Evolutionary conservation across 2,329 filamentous ascomycete species (phyloP).

Genomic region (Meredithiella fracta): DNA sequence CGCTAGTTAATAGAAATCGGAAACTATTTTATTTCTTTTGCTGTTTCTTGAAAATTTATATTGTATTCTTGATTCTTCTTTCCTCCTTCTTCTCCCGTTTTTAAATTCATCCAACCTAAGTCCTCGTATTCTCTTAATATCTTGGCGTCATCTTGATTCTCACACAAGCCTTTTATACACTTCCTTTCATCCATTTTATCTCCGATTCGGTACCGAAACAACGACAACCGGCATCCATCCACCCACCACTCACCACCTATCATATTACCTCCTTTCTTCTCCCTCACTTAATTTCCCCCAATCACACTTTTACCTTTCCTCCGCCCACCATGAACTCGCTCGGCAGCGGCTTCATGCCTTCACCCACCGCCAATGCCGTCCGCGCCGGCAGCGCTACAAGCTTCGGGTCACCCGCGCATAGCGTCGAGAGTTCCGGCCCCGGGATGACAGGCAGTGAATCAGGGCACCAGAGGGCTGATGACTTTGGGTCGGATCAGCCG

Average conservation of each 20-base stretch:
- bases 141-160: too few relatives aligned
- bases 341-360: not conserved
- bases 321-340: not conserved
- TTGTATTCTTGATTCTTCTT: too few relatives aligned
- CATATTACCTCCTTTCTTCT: not conserved
- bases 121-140: too few relatives aligned
- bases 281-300: not conserved
- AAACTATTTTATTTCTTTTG: too few relatives aligned
- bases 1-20: too few relatives aligned
- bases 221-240: too few relatives aligned
- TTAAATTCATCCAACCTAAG: too few relatives aligned
- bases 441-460: slow-evolving; percentile 1
- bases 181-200: too few relatives aligned
- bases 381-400: not conserved
- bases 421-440: not conserved
- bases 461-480: not conserved
- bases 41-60: too few relatives aligned
- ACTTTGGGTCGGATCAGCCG: not conserved
- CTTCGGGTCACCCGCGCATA: slow-evolving; percentile 5
- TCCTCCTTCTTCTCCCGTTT: too few relatives aligned
- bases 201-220: too few relatives aligned
- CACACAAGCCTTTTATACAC: too few relatives aligned
- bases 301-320: not conserved
- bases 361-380: not conserved
- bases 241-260: not conserved